Base-by-base conservation (phyloP, 306 rosid species). In the Cicer cuneatum region DNA sequence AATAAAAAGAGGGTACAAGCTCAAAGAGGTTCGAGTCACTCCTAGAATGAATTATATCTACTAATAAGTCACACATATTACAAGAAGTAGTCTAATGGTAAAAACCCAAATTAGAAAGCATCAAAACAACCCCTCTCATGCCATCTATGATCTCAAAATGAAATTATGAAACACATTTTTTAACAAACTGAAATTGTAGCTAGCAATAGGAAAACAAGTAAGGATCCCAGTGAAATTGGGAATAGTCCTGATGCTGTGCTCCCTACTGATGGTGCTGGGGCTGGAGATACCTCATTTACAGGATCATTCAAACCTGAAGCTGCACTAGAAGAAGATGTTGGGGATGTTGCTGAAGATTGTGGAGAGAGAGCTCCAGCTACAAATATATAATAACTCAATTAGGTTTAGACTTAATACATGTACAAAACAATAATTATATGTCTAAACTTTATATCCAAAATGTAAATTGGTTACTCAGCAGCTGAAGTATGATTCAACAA, bases 301-400 rank as follows among this genome's bases (percentile, higher is more conserved):
- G 84, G 66, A 1, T 58, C 66, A 21, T 7, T 52, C n/a, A 15
- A 1, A 35, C 11, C 80, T 0, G 86, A 39, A 15, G 86, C 21
- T 42, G 66, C 39, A 13, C 76, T 16, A 39, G 80, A 2, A 39
- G 80, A 2, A 3, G 88, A 35, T 9, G 76, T 15, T 39, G 89
- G 16, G 1, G 91, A 60, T 4, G 70, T 2, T 51, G 91, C n/a
- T 16, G 84, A 37, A 46, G 82, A 35, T 77, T 72, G 45, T 3
- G 98, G 90, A n/a, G 98, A 38, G 7, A 72, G 33, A 6, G 67
- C 81, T 73, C 72, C 86, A 75, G 54, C 72, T 78, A 66, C 14
- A 67, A 69, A 62, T 5, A 71, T 48, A 24, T 5, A 48, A 69
- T 37, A 40, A 53, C 14, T n/a, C 78, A 73, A 49, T 78, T 73